These are phyloP conservation scores for Graphiopsis chlorocephala DNA, from an alignment of 2,329 filamentous ascomycete species.

Conservation along the genomic window DNA sequence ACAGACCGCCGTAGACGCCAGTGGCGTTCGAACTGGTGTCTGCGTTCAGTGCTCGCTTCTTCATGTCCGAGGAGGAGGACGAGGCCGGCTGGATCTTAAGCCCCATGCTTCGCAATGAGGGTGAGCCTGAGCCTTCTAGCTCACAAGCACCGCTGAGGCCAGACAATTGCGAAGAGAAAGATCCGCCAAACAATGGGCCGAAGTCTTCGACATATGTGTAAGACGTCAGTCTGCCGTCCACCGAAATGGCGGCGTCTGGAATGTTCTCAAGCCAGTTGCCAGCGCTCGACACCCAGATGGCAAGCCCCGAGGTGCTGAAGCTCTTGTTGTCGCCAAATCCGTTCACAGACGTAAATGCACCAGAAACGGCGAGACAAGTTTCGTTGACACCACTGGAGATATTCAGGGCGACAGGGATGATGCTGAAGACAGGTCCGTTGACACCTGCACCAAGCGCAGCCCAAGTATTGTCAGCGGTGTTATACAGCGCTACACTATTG, in stretches of 20 bases:
- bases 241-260: slow-evolving; percentile 57
- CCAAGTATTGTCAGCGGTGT: slow-evolving; percentile 69
- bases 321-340: slow-evolving; percentile 63
- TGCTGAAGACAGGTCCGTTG: slow-evolving; percentile 69
- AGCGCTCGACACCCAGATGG: slow-evolving; percentile 84
- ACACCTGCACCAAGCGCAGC: slow-evolving; percentile 78
- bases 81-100: slow-evolving; percentile 50
- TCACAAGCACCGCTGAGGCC: slow-evolving; percentile 70
- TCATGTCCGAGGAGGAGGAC: slow-evolving; percentile 24
- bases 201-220: slow-evolving; percentile 63
- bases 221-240: slow-evolving; percentile 71
- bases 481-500: slow-evolving; percentile 73
- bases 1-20: slow-evolving; percentile 75
- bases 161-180: slow-evolving; percentile 71
- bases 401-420: slow-evolving; percentile 78
- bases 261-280: slow-evolving; percentile 87
- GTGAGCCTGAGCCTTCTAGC: slow-evolving; percentile 49
- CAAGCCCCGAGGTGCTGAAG: slow-evolving; percentile 69
- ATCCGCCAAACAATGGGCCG: slow-evolving; percentile 73
- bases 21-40: slow-evolving; percentile 48
- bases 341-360: slow-evolving; percentile 71
- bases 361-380: slow-evolving; percentile 74
- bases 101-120: slow-evolving; percentile 49
- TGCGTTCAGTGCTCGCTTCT: slow-evolving; percentile 41
- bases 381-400: slow-evolving; percentile 67